Conservation (phyloP, 768 basidiomycete species). For the Naganishia vishniacii region DNA sequence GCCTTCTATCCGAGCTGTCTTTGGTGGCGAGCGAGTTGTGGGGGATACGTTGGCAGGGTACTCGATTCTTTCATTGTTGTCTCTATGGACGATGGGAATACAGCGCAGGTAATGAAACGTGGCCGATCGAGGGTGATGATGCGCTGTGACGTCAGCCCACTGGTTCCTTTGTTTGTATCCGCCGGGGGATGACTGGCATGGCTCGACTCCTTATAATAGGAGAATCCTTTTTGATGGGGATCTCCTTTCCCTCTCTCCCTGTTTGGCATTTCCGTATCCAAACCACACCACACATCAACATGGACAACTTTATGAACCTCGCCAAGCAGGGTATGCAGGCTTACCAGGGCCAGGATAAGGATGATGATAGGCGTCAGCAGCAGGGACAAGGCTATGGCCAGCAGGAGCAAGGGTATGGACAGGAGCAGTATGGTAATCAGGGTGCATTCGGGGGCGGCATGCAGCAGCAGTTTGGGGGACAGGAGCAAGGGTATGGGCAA, state of each 20-base stretch:
- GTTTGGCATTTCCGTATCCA: not conserved
- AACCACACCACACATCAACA: constrained; percentile 24
- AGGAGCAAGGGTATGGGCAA: not conserved
- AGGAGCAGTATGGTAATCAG: not conserved
- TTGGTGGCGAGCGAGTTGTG: no score
- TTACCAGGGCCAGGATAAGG: constrained; percentile 55
- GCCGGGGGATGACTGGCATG: no score
- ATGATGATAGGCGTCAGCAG: constrained; percentile 19
- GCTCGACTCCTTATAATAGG: no score
- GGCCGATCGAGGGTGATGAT: no score
- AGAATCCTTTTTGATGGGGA: no score
- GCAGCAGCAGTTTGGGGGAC: constrained; percentile 38
- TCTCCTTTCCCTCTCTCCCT: not conserved
- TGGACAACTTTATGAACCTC: constrained; percentile 64
- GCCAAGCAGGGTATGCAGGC: constrained; percentile 64
- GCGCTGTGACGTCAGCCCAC: no score
- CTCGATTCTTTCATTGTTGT: no score
- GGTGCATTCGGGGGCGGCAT: constrained; percentile 12
- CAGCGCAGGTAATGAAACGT: no score
- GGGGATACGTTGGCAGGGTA: no score
- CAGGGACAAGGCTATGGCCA: constrained; percentile 26
- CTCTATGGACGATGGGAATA: no score
- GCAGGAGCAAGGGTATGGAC: constrained; percentile 26
- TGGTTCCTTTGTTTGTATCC: no score
- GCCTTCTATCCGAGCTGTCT: no score